Percentiles rank a stretch among this genome's conserved stretches.
Evolutionary conservation across 768 basidiomycete species (phyloP).

Genomic region (Gymnopilus dilepis): DNA sequence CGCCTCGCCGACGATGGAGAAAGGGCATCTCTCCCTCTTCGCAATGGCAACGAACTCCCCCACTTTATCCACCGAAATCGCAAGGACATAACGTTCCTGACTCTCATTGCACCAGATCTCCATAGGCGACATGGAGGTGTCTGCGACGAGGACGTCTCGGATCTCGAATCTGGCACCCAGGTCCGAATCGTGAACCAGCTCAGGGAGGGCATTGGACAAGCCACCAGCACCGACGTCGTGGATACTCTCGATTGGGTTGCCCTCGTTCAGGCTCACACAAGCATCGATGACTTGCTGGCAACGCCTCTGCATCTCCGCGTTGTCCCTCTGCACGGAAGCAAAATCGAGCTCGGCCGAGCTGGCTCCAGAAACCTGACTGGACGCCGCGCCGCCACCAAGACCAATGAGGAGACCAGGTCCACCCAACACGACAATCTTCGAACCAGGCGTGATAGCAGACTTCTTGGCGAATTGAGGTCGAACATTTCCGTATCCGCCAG

Average conservation of each 20-base stretch:
- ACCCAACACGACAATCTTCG: conserved; percentile 91
- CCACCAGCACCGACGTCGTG: conserved; percentile 99
- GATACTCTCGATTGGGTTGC: conserved; percentile 90
- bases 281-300: conserved; percentile 98
- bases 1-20: conserved; percentile 88
- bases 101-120: conserved; percentile 99
- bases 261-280: conserved; percentile 63
- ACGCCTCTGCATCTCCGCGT: conserved; percentile 97
- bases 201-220: conserved; percentile 94
- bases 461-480: conserved; percentile 85
- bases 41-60: conserved; percentile 77
- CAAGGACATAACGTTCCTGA: conserved; percentile 97
- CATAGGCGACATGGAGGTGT: conserved; percentile 96
- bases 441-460: conserved; percentile 73
- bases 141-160: conserved; percentile 89
- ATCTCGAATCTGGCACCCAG: conserved; percentile 94
- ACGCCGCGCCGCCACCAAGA: conserved; percentile 95
- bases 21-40: conserved; percentile 89
- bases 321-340: conserved; percentile 96
- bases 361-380: conserved; percentile 89
- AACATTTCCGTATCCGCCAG: conserved; percentile 95
- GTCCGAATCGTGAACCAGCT: conserved; percentile 95
- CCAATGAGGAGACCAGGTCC: conserved; percentile 98
- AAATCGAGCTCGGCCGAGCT: conserved; percentile 95
- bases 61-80: conserved; percentile 71